Conservation (phyloP, 768 basidiomycete species). For the Kwoniella europaea region DNA sequence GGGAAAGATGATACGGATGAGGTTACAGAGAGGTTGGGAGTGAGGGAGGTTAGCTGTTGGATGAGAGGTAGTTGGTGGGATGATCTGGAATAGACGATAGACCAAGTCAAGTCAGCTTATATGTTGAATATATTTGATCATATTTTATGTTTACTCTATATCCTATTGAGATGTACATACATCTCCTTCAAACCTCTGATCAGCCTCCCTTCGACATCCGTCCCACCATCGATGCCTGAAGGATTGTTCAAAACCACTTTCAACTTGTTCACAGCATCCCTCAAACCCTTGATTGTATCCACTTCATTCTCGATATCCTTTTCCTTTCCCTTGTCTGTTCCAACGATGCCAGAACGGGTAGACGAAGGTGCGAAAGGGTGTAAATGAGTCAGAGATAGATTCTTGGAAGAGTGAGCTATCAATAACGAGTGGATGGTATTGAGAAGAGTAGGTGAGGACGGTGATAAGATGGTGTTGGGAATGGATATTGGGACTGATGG, state of each 20-base stretch:
- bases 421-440: conserved; percentile 3
- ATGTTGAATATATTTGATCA: too few relatives aligned
- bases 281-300: not conserved
- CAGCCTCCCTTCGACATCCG: conserved; percentile 28
- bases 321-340: conserved; percentile 19
- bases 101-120: too few relatives aligned
- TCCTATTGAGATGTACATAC: conserved; percentile 20
- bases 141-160: too few relatives aligned
- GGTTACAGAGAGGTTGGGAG: not conserved
- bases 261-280: not conserved
- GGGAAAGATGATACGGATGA: conserved; percentile 16
- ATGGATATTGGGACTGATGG: conserved; percentile 4
- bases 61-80: not conserved
- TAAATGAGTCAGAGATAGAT: conserved; percentile 27
- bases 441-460: conserved; percentile 2
- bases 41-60: conserved; percentile 1
- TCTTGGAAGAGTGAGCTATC: not conserved
- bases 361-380: conserved; percentile 39
- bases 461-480: conserved; percentile 2
- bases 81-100: not conserved
- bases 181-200: conserved; percentile 40
- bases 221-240: not conserved
- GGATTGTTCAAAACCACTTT: not conserved
- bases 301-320: conserved; percentile 8
- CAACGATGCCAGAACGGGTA: not conserved